These are phyloP conservation scores for Zangia roseola DNA, from an alignment of 768 basidiomycete species.

Conservation along the genomic window DNA sequence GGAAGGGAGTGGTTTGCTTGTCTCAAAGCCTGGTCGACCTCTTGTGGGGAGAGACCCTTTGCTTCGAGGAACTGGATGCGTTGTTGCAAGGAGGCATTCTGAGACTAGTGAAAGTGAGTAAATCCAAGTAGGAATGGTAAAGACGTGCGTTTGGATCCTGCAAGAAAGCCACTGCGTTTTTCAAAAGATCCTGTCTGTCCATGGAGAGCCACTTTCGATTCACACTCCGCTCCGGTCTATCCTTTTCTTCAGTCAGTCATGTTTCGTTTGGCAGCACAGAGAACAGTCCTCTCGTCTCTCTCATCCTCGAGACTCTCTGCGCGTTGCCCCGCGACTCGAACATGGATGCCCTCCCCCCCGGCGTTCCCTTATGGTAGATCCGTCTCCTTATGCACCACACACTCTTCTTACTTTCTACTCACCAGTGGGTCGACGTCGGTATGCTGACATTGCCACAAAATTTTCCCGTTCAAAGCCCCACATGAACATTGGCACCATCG, in stretches of 20 bases:
- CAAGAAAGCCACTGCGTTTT: slow-evolving; percentile 82
- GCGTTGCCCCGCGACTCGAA: slow-evolving; percentile 16
- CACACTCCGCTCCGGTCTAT: slow-evolving; percentile 26
- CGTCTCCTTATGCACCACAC: background rate
- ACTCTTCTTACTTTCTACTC: background rate
- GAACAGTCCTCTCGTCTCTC: background rate
- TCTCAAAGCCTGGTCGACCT: slow-evolving; percentile 84
- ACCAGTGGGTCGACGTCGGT: slow-evolving; percentile 46
- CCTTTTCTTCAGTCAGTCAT: slow-evolving; percentile 14
- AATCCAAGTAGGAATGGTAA: background rate
- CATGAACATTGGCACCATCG: slow-evolving; percentile 95
- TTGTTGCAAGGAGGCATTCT: slow-evolving; percentile 76
- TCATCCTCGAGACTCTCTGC: slow-evolving; percentile 4
- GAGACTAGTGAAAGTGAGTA: slow-evolving; percentile 48
- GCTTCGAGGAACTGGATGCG: slow-evolving; percentile 93
- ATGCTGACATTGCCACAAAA: slow-evolving; percentile 62
- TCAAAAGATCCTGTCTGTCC: slow-evolving; percentile 72
- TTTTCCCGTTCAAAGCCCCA: slow-evolving; percentile 82
- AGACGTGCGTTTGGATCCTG: slow-evolving; percentile 72
- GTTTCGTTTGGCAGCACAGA: slow-evolving; percentile 32
- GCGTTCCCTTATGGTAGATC: slow-evolving; percentile 7
- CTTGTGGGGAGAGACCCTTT: slow-evolving; percentile 79
- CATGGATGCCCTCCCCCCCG: slow-evolving; percentile 10
- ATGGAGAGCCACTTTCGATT: slow-evolving; percentile 30
- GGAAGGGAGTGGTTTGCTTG: slow-evolving; percentile 40